Evolutionary conservation across 2,329 filamentous ascomycete species (phyloP), one percentile per base, ranked within the genome.

Genomic region (Sporothrix phasma): DNA sequence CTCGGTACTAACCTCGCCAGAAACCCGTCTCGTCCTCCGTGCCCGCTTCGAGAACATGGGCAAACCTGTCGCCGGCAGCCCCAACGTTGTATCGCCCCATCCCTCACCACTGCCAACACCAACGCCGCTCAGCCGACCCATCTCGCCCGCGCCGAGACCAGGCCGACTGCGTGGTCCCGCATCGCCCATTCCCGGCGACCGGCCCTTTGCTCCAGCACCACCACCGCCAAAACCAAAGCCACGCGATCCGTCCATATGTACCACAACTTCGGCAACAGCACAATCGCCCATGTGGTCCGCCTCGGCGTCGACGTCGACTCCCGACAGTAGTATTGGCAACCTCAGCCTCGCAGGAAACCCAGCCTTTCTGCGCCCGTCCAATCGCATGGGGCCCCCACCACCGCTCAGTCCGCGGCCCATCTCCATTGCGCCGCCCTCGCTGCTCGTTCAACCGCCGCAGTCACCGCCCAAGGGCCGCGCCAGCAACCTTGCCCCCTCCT

Each of bases 21-120:
- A 90, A 87, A 78, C 89, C 90, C 29, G 89, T 94, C 60, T 94
- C 90, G 61, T 92, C 89, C 79, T 94, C 66, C 83, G 87, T 67
- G 90, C 88, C 67, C 87, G 89, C 70, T 94, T 93, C 74, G 90
- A 94, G 78, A 90, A 88, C 72, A 85, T 93, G 78, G 79, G 82
- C 68, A 83, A 80, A 72, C 68, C 74, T 62, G 77, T 77, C 64
- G 74, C 78, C 66, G 74, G 65, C 13, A n/a, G 49, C 22, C 31
- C 39, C 29, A 22, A 7, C 37, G 31, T 56, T 11, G 60, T 61
- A n/a, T 41, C 69, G 17, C 37, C 67, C 47, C 43, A 59, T 17
- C 61, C 58, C 24, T 17, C 66, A 1, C 54, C 65, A 3, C 59
- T 43, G 3, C 71, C 69, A 53, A 67, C 70, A 5, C 71, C 69